Evolutionary conservation across 352 stramenopile genomes (phyloP).

Genomic region (Phytophthora quininea): DNA sequence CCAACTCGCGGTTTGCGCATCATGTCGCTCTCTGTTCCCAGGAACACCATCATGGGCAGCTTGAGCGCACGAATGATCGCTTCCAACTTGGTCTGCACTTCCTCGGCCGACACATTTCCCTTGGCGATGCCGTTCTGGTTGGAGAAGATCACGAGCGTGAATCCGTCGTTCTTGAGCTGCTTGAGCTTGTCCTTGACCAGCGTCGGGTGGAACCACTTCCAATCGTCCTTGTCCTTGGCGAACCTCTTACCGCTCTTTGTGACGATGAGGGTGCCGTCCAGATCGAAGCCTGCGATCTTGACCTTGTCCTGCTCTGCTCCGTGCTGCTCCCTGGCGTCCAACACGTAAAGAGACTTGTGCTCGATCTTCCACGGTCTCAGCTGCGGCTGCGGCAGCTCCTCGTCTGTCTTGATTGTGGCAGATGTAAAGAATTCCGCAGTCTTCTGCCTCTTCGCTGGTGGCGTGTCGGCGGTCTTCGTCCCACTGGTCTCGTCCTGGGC

Average conservation of each 20-base stretch:
- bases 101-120: slow-evolving; percentile 61
- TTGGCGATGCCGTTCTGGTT: slow-evolving; percentile 88
- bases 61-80: slow-evolving; percentile 65
- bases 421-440: slow-evolving; percentile 19
- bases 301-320: slow-evolving; percentile 1
- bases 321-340: slow-evolving; percentile 50
- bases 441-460: slow-evolving; percentile 30
- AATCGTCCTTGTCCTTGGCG: slow-evolving; percentile 67
- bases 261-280: slow-evolving; percentile 83
- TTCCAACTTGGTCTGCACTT: slow-evolving; percentile 78
- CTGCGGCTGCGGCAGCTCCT: slow-evolving; percentile 27
- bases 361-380: slow-evolving; percentile 54
- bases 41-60: slow-evolving; percentile 71
- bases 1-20: slow-evolving; percentile 84
- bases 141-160: slow-evolving; percentile 73
- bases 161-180: slow-evolving; percentile 52
- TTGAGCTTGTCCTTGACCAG: slow-evolving; percentile 57
- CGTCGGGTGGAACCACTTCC: slow-evolving; percentile 76
- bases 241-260: slow-evolving; percentile 89
- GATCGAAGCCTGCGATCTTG: slow-evolving; percentile 83
- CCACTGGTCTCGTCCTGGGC: not conserved
- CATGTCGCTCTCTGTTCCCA: slow-evolving; percentile 72
- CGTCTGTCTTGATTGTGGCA: not conserved
- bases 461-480: too few species aligned
- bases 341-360: slow-evolving; percentile 46